Conservation (phyloP, 2,329 filamentous ascomycete species). For the Fusarium sp. region DNA sequence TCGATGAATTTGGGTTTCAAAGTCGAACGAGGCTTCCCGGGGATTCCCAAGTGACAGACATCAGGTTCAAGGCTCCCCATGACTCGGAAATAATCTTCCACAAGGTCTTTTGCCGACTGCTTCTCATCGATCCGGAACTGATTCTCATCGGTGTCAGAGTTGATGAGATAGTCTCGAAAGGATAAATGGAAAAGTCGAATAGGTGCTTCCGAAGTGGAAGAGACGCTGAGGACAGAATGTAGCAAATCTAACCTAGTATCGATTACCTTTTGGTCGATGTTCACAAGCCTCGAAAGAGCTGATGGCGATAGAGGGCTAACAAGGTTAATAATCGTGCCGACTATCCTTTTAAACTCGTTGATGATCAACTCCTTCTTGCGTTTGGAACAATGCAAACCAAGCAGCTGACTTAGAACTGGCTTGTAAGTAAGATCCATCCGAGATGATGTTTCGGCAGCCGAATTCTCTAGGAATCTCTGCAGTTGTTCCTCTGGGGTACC, state of each 20-base stretch:
- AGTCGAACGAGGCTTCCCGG: not conserved
- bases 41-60: not conserved
- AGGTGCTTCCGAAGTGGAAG: accelerated
- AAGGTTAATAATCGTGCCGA: not conserved
- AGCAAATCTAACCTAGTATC: not conserved
- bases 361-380: not conserved
- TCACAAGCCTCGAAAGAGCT: not conserved
- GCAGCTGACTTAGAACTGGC: not conserved
- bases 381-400: not conserved
- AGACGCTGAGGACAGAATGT: not conserved
- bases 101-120: accelerated
- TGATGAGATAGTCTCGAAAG: not conserved
- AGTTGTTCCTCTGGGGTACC: not conserved
- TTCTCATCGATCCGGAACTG: not conserved
- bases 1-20: not conserved
- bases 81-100: not conserved
- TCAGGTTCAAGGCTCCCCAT: not conserved
- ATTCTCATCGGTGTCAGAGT: accelerated
- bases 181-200: not conserved
- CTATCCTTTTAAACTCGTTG: not conserved
- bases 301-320: not conserved
- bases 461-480: not conserved
- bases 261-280: not conserved
- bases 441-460: accelerated
- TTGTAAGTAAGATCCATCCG: accelerated